These are phyloP conservation scores for Gossypium bickii DNA, from an alignment of 345 rosid species.

Conservation along the genomic window DNA sequence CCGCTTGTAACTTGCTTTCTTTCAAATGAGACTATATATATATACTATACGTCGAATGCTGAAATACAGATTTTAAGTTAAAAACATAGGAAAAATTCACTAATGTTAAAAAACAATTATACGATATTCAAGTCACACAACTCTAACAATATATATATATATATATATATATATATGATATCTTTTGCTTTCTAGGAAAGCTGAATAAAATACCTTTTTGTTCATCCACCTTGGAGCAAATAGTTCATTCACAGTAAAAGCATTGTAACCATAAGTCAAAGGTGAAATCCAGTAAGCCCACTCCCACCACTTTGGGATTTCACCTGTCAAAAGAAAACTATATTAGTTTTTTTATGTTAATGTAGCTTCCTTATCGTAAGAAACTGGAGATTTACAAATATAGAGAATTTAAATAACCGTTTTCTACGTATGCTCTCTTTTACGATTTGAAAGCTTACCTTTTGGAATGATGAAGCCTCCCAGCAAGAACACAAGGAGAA, in stretches of 20 bases:
- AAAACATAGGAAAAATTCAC: too few species aligned
- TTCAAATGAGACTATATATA: neutral
- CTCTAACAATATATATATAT: too few species aligned
- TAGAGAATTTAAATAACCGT: neutral
- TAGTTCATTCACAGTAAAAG: slow-evolving; percentile 71
- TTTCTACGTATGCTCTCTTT: neutral
- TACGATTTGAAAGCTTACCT: slow-evolving; percentile 30
- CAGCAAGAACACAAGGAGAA: slow-evolving; percentile 69
- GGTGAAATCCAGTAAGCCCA: slow-evolving; percentile 98
- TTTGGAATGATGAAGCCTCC: slow-evolving; percentile 81
- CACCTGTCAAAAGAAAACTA: slow-evolving; percentile 31
- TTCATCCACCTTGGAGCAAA: slow-evolving; percentile 83
- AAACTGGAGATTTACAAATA: neutral
- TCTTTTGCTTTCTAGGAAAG: neutral
- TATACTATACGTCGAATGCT: too few species aligned
- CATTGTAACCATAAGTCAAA: slow-evolving; percentile 59
- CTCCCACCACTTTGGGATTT: slow-evolving; percentile 76
- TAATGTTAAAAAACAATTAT: too few species aligned
- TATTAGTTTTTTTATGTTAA: neutral
- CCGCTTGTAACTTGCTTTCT: neutral
- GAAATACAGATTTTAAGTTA: too few species aligned
- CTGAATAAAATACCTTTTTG: slow-evolving; percentile 35
- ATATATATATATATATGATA: neutral
- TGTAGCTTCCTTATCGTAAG: slow-evolving; percentile 4
- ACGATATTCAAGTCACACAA: too few species aligned